Base-by-base conservation (phyloP, 805 yeast species). In the Yamadazyma kitorensis region DNA sequence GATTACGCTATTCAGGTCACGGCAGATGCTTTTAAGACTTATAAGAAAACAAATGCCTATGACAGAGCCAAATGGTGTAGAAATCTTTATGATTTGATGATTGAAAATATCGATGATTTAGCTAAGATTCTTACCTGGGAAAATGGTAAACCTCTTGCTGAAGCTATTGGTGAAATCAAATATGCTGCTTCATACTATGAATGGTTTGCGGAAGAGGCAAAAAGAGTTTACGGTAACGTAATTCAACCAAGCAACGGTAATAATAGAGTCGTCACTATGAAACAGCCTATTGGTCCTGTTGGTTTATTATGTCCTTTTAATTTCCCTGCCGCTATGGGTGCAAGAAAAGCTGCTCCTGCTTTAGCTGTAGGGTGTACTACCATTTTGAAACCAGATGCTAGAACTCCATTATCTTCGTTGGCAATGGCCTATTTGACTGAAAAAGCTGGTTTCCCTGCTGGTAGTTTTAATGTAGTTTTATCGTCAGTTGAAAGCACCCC, bases 241-340 rank as follows among this genome's bases (percentile, higher is more conserved):
- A 76, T 76, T 37, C 81, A 74, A 46, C 78, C 82, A 7, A 40
- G 69, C 15, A 72, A 70, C 47, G 61, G 68, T 29, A 56, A 68
- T 33, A 76, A 72, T 47, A 69, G 79, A 52, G 72, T 73, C 15
- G 60, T 70, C 41, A 75, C 83, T 14, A 47, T 65, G 32, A 74
- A 71, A 45, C 79, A 78, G 49, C 82, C 83, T 4, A 69, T 79
- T 33, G 86, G 86, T 31, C 79, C 76, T 5, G 76, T 78, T 30
- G 82, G 80, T 20, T 65, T 76, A 41, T 72, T 79, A 44, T 73
- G 80, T 36, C 85, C 85, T 19, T 79, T 81, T 75, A 79, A 79
- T 54, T 78, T 78, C 61, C 86, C 86, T 19, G 61, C 68, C 39
- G 83, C 82, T 11, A 78, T 79, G 83, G 76, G 79, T 33, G 72